Conservation (phyloP, 1,284 basidiomycete genomes). For the Kalmanozyma brasiliensis region DNA sequence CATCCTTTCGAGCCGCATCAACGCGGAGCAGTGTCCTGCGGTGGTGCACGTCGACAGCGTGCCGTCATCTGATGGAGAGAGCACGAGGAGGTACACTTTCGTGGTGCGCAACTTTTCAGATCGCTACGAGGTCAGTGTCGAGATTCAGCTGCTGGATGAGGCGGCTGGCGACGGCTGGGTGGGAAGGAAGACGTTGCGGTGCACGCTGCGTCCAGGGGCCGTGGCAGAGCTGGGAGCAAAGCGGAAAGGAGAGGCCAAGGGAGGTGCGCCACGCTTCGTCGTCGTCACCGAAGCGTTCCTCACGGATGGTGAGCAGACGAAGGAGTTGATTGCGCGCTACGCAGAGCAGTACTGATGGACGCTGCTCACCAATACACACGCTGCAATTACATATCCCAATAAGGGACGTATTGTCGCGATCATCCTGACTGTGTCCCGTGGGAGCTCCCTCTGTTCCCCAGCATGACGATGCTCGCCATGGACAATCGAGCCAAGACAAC, state of each 20-base stretch:
- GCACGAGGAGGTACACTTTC: neutral
- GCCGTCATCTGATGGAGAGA: neutral
- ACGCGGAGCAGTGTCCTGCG: constrained; percentile 23
- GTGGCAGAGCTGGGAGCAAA: constrained; percentile 2
- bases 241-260: neutral
- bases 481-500: no score
- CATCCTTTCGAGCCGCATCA: constrained; percentile 36
- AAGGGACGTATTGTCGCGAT: no score
- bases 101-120: constrained; percentile 28
- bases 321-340: constrained; percentile 5
- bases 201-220: constrained; percentile 2
- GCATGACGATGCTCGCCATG: no score
- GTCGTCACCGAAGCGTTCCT: constrained; percentile 6
- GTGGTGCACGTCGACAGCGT: constrained; percentile 7
- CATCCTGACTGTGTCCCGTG: no score
- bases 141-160: constrained; percentile 1
- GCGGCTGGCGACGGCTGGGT: constrained; percentile 2
- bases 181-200: constrained; percentile 13
- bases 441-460: no score
- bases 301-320: neutral
- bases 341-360: constrained; percentile 20
- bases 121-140: constrained; percentile 1
- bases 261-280: neutral
- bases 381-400: no score
- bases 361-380: no score